Evolutionary conservation across 1,284 basidiomycete species (phyloP).

Genomic region (Mycena sp.): DNA sequence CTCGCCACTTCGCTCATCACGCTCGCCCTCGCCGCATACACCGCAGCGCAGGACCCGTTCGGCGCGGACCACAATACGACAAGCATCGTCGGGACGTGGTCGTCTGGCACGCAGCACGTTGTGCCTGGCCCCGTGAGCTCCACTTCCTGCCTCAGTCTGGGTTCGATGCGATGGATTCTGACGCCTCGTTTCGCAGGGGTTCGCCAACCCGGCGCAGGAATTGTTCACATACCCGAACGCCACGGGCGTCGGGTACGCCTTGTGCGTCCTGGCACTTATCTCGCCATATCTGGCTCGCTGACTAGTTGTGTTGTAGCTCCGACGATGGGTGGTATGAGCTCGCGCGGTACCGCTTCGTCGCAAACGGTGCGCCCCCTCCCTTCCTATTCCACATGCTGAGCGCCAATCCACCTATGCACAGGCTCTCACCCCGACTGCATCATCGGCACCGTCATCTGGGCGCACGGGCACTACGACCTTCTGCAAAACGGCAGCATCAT

Average conservation of each 20-base stretch:
- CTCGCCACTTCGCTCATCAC: neutral
- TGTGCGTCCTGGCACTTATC: slow-evolving; percentile 57
- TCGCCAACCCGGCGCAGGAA: slow-evolving; percentile 83
- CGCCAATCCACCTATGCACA: too few species aligned
- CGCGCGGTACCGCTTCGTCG: slow-evolving; percentile 85
- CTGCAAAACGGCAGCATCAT: slow-evolving; percentile 82
- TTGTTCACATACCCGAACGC: slow-evolving; percentile 84
- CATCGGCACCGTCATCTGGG: slow-evolving; percentile 85
- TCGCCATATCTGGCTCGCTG: neutral
- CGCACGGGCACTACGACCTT: slow-evolving; percentile 81
- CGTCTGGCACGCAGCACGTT: slow-evolving; percentile 80
- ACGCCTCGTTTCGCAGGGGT: too few species aligned
- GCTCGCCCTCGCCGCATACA: slow-evolving; percentile 29
- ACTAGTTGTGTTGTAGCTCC: slow-evolving; percentile 53
- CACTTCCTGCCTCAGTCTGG: too few species aligned
- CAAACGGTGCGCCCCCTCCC: slow-evolving; percentile 68
- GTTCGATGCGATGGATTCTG: too few species aligned
- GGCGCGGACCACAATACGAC: too few species aligned
- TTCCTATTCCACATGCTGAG: neutral
- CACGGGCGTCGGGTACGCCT: slow-evolving; percentile 91
- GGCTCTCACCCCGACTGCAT: slow-evolving; percentile 83
- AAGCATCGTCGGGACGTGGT: slow-evolving; percentile 83
- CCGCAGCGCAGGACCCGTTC: too few species aligned
- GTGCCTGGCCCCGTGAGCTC: slow-evolving; percentile 80
- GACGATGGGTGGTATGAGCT: slow-evolving; percentile 85